Conservation (phyloP, 2,329 filamentous ascomycete species). For the Exophiala mesophila region DNA sequence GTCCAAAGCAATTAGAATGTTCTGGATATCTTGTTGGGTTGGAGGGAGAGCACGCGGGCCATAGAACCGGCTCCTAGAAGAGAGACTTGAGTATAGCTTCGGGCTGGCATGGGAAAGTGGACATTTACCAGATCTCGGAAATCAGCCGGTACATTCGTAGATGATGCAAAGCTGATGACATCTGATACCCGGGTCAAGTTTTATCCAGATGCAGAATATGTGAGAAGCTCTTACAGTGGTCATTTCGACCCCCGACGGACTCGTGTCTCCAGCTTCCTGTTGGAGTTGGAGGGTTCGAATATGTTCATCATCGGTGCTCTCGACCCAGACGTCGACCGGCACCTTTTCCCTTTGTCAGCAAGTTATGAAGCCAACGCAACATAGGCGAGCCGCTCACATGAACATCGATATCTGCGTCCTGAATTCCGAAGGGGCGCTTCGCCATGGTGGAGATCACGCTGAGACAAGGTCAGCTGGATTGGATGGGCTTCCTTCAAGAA, state of each 20-base stretch:
- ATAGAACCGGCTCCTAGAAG: conserved; percentile 13
- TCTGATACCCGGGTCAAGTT: too few species aligned
- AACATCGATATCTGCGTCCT: conserved; percentile 21
- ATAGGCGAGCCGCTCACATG: conserved; percentile 9
- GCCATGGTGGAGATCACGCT: conserved; percentile 17
- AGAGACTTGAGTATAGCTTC: neutral
- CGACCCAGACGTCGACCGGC: conserved; percentile 20
- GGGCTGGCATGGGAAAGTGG: conserved; percentile 1
- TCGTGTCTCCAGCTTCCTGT: conserved; percentile 9
- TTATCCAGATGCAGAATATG: too few species aligned
- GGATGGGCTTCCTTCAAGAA: neutral
- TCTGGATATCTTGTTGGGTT: conserved; percentile 17
- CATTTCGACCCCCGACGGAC: neutral
- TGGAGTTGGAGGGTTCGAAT: conserved; percentile 15
- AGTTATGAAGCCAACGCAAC: neutral
- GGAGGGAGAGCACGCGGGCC: conserved; percentile 15
- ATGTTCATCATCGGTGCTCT: conserved; percentile 14
- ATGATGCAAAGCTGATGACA: conserved; percentile 24
- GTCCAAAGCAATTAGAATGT: conserved; percentile 14
- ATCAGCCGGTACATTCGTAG: conserved; percentile 22
- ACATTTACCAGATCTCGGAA: conserved; percentile 24
- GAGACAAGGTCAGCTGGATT: neutral
- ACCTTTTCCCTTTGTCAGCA: conserved; percentile 9
- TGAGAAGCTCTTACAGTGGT: neutral
- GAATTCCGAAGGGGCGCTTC: conserved; percentile 23